A percentile compares a stretch with the other conserved stretches of the same genome.
Conservation (phyloP, 2,329 filamentous ascomycete species). For the Pyrenochaeta sp. region DNA sequence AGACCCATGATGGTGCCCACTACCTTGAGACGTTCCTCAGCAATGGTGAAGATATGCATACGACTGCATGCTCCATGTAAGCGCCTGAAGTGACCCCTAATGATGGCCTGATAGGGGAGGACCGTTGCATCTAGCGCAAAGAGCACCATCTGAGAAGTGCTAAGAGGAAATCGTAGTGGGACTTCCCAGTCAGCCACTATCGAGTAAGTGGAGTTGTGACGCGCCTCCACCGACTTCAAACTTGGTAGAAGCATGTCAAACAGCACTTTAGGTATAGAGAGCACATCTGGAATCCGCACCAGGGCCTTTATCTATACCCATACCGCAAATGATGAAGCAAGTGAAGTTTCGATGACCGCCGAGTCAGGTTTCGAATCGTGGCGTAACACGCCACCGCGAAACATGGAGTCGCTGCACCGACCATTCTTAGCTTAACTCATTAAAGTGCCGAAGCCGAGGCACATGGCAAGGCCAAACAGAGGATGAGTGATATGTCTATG, state of each 20-base stretch:
- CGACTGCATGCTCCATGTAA: conserved; percentile 13
- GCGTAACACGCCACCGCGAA: conserved; percentile 27
- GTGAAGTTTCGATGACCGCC: conserved; percentile 27
- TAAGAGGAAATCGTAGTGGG: conserved; percentile 3
- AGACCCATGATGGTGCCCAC: conserved; percentile 29
- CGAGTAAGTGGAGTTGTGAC: conserved; percentile 18
- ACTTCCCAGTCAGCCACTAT: conserved; percentile 17
- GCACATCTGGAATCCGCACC: conserved; percentile 2
- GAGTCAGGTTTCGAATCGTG: conserved; percentile 36
- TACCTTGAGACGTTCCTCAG: conserved; percentile 30
- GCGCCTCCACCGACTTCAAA: conserved; percentile 33
- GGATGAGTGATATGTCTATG: neutral
- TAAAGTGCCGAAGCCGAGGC: conserved; percentile 14
- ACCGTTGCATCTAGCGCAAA: conserved; percentile 11
- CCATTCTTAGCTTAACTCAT: conserved; percentile 8
- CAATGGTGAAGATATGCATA: conserved; percentile 17
- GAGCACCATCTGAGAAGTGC: conserved; percentile 14
- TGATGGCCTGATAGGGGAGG: conserved; percentile 9
- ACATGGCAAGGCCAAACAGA: conserved; percentile 2
- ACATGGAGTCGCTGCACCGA: conserved; percentile 23
- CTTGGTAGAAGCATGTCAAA: conserved; percentile 11
- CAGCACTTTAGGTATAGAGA: conserved; percentile 9
- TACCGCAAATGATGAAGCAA: conserved; percentile 21
- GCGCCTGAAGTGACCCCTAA: conserved; percentile 19
- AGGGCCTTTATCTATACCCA: conserved; percentile 2